Evolutionary conservation across 345 rosid genomes (phyloP).

Genomic region (Salix viminalis): DNA sequence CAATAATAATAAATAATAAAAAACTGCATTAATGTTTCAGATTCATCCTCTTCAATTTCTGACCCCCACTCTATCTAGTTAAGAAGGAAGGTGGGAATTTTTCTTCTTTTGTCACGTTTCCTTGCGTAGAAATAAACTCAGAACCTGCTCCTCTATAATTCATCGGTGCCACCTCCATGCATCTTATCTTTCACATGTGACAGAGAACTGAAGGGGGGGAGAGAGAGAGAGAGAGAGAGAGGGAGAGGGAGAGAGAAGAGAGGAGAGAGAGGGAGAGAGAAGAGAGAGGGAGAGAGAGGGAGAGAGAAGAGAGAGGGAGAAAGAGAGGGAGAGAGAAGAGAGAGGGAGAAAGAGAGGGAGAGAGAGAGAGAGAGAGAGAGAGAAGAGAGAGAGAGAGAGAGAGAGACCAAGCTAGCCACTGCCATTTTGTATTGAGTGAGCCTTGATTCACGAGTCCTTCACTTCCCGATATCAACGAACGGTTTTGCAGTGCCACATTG

Average conservation of each 20-base stretch:
- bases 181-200: not conserved
- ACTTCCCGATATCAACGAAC: not conserved
- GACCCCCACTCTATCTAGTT: too few species aligned
- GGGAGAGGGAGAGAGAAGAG: too few species aligned
- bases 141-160: not conserved
- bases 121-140: not conserved
- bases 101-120: not conserved
- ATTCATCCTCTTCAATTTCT: too few species aligned
- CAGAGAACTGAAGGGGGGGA: not conserved
- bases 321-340: not conserved
- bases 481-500: not conserved
- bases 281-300: too few species aligned
- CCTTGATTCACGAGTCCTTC: conserved; percentile 4
- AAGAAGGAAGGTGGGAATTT: too few species aligned
- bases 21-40: too few species aligned
- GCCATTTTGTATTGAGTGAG: not conserved
- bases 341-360: too few species aligned
- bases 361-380: too few species aligned
- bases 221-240: too few species aligned
- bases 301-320: not conserved
- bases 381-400: not conserved
- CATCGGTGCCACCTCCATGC: not conserved
- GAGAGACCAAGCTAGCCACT: not conserved
- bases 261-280: too few species aligned
- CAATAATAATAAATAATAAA: too few species aligned